These are phyloP conservation scores for Eutrema yunnanense DNA, from an alignment of 345 rosid species.

Conservation along the genomic window DNA sequence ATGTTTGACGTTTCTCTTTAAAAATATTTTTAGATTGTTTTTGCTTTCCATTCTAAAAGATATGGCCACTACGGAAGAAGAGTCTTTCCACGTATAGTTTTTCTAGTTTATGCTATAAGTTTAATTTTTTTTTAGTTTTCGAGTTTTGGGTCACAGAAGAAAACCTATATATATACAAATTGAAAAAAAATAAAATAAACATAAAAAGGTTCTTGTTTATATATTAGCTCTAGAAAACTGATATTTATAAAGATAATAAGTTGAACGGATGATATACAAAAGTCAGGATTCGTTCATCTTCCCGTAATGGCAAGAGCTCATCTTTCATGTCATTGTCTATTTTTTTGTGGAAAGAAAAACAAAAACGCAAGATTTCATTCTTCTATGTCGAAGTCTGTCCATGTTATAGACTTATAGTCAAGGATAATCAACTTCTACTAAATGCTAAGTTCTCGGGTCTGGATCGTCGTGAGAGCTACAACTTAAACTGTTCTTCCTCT, in stretches of 20 bases:
- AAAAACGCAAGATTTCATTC: no score
- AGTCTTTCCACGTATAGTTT: background rate
- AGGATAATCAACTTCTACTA: no score
- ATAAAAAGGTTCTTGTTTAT: background rate
- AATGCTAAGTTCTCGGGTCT: no score
- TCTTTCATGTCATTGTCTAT: no score
- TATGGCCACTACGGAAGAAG: background rate
- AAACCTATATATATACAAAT: background rate
- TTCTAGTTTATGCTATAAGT: background rate
- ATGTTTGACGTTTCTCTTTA: background rate
- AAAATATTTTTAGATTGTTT: background rate
- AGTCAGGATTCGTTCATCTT: background rate
- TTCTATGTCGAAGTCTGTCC: no score
- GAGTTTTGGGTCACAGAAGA: background rate
- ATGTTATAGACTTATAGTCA: no score
- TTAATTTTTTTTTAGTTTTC: background rate
- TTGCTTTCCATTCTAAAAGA: background rate
- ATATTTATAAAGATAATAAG: background rate
- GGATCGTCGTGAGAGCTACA: no score
- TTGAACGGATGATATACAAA: background rate
- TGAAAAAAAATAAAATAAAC: background rate
- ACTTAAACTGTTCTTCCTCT: no score
- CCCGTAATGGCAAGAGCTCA: no score
- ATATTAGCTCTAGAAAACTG: background rate
- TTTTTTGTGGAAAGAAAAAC: no score